Conservation (phyloP, 192 early-diverging fungal species). For the Backusella macrospora region DNA sequence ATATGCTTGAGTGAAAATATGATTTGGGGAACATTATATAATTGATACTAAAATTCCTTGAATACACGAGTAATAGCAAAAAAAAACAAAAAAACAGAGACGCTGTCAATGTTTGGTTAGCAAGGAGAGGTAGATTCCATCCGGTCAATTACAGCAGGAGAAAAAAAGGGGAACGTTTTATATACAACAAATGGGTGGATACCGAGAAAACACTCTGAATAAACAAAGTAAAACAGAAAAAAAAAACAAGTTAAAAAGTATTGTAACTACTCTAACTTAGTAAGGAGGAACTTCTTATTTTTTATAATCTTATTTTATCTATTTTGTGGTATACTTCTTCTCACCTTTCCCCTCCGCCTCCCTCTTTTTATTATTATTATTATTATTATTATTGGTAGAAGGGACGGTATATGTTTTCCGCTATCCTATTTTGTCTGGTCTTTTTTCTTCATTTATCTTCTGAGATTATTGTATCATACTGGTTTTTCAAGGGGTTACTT, state of each 20-base stretch:
- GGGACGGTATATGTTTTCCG: background rate
- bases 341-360: background rate
- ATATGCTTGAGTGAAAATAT: background rate
- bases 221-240: background rate
- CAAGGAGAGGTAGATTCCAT: background rate
- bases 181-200: background rate
- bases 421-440: conserved; percentile 10
- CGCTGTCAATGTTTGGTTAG: background rate
- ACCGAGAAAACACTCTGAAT: background rate
- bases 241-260: background rate
- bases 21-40: background rate
- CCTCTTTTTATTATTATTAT: no score
- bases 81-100: background rate
- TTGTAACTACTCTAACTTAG: background rate
- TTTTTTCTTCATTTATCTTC: conserved; percentile 1
- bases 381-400: background rate
- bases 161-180: background rate
- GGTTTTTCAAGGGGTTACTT: conserved; percentile 9
- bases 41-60: conserved; percentile 11
- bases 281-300: background rate
- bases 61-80: background rate
- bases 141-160: background rate
- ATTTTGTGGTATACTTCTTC: background rate
- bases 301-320: background rate
- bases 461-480: conserved; percentile 13